These are phyloP conservation scores for Monosporascus sp. DNA, from an alignment of 2,329 filamentous ascomycete genomes.

Conservation along the genomic window DNA sequence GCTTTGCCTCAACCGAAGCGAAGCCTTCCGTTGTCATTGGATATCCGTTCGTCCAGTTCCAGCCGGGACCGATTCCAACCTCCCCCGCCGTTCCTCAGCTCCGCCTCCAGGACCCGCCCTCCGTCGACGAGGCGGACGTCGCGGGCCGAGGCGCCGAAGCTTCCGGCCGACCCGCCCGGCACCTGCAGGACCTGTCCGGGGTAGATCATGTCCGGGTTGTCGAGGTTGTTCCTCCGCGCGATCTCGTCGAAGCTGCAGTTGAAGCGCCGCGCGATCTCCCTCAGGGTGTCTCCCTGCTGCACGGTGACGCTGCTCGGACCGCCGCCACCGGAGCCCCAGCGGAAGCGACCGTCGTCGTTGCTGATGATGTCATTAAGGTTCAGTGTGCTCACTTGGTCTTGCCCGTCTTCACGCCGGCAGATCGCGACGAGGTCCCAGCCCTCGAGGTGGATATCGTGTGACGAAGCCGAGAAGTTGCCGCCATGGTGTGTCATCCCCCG, in stretches of 20 bases:
- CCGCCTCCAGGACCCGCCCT: slow-evolving; percentile 26
- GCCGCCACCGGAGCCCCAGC: slow-evolving; percentile 24
- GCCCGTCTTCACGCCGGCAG: slow-evolving; percentile 28
- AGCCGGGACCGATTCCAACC: slow-evolving; percentile 13
- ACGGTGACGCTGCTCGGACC: slow-evolving; percentile 27
- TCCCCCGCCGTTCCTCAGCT: slow-evolving; percentile 10
- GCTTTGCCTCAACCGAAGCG: slow-evolving; percentile 32
- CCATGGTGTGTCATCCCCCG: slow-evolving; percentile 15
- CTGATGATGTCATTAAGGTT: slow-evolving; percentile 29
- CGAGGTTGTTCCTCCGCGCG: slow-evolving; percentile 32
- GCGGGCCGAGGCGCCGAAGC: slow-evolving; percentile 29
- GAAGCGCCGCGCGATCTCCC: slow-evolving; percentile 29
- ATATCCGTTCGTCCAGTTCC: slow-evolving; percentile 16
- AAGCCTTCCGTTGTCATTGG: slow-evolving; percentile 23
- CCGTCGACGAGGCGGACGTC: slow-evolving; percentile 31
- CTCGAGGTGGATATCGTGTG: slow-evolving; percentile 30
- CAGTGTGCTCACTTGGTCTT: slow-evolving; percentile 27
- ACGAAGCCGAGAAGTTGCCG: slow-evolving; percentile 30
- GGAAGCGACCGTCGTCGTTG: slow-evolving; percentile 33
- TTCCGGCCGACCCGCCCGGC: slow-evolving; percentile 22
- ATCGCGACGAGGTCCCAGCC: slow-evolving; percentile 29
- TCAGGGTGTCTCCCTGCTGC: slow-evolving; percentile 36
- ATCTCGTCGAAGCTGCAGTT: slow-evolving; percentile 32
- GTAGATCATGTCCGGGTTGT: slow-evolving; percentile 37
- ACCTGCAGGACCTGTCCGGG: slow-evolving; percentile 34